Conservation (phyloP, 257 asterid species). For the Solanum clarkiae region DNA sequence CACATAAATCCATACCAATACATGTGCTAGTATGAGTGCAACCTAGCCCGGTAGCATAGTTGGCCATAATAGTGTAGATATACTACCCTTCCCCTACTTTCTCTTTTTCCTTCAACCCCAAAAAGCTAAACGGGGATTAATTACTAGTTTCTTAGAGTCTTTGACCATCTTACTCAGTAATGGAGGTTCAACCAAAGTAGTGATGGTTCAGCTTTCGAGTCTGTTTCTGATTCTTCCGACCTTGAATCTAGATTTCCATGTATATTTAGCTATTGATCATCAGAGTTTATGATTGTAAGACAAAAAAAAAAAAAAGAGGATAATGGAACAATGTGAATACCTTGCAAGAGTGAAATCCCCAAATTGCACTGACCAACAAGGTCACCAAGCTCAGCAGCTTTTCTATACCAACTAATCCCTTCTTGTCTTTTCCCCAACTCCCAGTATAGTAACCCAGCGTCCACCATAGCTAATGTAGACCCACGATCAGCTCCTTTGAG, state of each 20-base stretch:
- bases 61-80: background rate
- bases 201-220: background rate
- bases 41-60: background rate
- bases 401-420: constrained; percentile 41
- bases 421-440: constrained; percentile 48
- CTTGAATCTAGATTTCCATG: background rate
- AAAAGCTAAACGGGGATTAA: background rate
- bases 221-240: fast-evolving
- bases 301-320: no score
- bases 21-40: background rate
- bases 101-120: background rate
- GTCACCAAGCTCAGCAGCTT: constrained; percentile 71
- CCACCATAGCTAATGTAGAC: constrained; percentile 74
- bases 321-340: constrained; percentile 7
- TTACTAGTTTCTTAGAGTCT: background rate
- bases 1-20: background rate
- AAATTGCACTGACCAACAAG: constrained; percentile 62
- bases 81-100: background rate
- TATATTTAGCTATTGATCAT: background rate
- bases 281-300: background rate
- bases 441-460: constrained; percentile 70
- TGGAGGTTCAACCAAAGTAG: background rate
- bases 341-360: constrained; percentile 61
- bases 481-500: constrained; percentile 82
- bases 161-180: background rate